Percentiles rank a stretch among this genome's conserved stretches.
Evolutionary conservation across 331 rosid species (phyloP).

Genomic region (Malus hybrid): DNA sequence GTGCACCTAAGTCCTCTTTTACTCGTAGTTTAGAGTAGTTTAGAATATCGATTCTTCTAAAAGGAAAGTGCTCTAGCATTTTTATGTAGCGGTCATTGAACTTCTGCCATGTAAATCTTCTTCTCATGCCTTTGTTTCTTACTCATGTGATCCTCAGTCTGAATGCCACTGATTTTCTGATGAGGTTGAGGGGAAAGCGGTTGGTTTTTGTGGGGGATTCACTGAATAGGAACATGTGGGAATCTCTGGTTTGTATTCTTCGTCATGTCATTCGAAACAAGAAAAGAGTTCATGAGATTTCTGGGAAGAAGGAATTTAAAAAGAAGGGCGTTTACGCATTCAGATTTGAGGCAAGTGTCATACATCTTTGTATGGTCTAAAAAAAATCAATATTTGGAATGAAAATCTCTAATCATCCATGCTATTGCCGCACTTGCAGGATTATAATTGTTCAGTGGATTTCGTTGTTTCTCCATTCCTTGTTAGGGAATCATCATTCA

Average conservation of each 20-base stretch:
- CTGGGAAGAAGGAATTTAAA: constrained; percentile 77
- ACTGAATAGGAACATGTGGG: constrained; percentile 97
- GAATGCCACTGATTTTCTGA: constrained; percentile 88
- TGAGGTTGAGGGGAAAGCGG: constrained; percentile 62
- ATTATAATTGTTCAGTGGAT: constrained; percentile 82
- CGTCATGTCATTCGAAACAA: constrained; percentile 52
- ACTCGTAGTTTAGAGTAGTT: background rate
- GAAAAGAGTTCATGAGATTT: constrained; percentile 62
- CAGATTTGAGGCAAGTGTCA: constrained; percentile 78
- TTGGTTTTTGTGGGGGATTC: constrained; percentile 94
- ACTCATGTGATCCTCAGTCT: constrained; percentile 37
- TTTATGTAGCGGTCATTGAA: background rate
- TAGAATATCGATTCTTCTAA: background rate
- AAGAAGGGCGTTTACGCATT: constrained; percentile 77
- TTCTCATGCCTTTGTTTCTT: constrained; percentile 13
- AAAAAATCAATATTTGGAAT: background rate
- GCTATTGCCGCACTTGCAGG: constrained; percentile 40
- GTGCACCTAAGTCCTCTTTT: background rate
- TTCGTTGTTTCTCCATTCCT: constrained; percentile 85
- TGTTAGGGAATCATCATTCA: constrained; percentile 66
- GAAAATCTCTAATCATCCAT: constrained; percentile 12
- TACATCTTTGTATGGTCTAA: background rate
- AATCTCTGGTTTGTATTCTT: constrained; percentile 79
- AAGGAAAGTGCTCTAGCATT: background rate
- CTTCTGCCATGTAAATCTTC: background rate